Evolutionary conservation across 2,329 filamentous ascomycete species (phyloP).

Genomic region (Furcasterigmium sp.): DNA sequence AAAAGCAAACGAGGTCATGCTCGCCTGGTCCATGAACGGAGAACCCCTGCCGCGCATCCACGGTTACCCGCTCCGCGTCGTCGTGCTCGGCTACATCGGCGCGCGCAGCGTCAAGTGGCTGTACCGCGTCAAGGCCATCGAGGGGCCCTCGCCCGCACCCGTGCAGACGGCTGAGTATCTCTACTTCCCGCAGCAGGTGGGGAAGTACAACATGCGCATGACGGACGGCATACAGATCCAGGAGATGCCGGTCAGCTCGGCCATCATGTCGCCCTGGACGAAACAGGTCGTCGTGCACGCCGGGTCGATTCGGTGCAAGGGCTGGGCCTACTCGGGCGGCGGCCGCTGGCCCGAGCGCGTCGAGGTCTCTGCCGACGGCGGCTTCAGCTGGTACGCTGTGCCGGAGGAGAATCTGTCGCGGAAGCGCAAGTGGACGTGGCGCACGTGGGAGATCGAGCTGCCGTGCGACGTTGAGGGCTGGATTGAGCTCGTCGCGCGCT

Average conservation of each 20-base stretch:
- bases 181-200: constrained; percentile 63
- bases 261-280: constrained; percentile 59
- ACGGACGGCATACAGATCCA: constrained; percentile 62
- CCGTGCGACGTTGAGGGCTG: constrained; percentile 59
- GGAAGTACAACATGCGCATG: constrained; percentile 59
- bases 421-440: constrained; percentile 61
- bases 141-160: constrained; percentile 48
- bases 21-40: constrained; percentile 70
- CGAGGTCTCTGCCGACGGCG: constrained; percentile 59
- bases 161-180: constrained; percentile 63
- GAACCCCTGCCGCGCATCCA: constrained; percentile 59
- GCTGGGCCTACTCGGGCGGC: constrained; percentile 55
- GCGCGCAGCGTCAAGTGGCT: constrained; percentile 61
- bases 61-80: constrained; percentile 55
- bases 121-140: constrained; percentile 56
- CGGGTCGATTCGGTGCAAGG: constrained; percentile 50
- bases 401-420: constrained; percentile 53
- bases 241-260: constrained; percentile 65
- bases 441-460: constrained; percentile 57
- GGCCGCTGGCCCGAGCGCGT: constrained; percentile 57
- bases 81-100: constrained; percentile 64
- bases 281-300: constrained; percentile 58
- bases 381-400: constrained; percentile 59
- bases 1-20: constrained; percentile 59
- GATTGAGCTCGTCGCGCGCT: constrained; percentile 53